Percentiles rank a stretch among this genome's conserved stretches.
Conservation (phyloP, 768 basidiomycete species). For the Lentinula detonsa region DNA sequence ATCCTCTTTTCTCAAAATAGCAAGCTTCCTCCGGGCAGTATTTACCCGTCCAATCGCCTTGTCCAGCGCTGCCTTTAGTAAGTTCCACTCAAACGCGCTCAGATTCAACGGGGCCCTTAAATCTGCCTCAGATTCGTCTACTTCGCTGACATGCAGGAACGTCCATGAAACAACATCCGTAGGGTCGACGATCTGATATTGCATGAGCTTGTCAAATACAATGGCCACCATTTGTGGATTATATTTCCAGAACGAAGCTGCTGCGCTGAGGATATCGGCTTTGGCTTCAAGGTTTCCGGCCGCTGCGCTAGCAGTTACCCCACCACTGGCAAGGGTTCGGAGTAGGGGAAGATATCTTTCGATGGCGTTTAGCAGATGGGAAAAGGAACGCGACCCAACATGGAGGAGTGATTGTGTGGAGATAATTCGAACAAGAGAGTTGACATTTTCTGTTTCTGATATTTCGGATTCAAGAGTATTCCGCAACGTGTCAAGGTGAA, state of each 20-base stretch:
- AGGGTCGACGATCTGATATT: slow-evolving; percentile 96
- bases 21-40: slow-evolving; percentile 69
- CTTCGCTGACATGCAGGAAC: slow-evolving; percentile 52
- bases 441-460: slow-evolving; percentile 56
- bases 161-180: slow-evolving; percentile 86
- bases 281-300: slow-evolving; percentile 51
- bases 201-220: slow-evolving; percentile 96
- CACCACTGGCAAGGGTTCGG: slow-evolving; percentile 53
- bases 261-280: slow-evolving; percentile 63
- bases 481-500: slow-evolving; percentile 66
- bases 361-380: slow-evolving; percentile 95
- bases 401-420: slow-evolving; percentile 83
- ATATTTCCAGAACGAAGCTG: slow-evolving; percentile 75
- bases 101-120: slow-evolving; percentile 35
- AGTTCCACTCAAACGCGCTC: slow-evolving; percentile 76
- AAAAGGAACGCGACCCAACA: slow-evolving; percentile 93
- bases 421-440: slow-evolving; percentile 66
- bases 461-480: slow-evolving; percentile 49
- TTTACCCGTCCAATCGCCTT: slow-evolving; percentile 88
- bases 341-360: slow-evolving; percentile 86
- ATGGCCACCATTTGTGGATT: slow-evolving; percentile 86
- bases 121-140: slow-evolving; percentile 26
- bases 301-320: slow-evolving; percentile 27
- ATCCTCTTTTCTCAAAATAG: slow-evolving; percentile 77
- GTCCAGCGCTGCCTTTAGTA: slow-evolving; percentile 76